Evolutionary conservation across 1,139 yeast genomes (phyloP), one percentile per base, ranked within the genome.

Genomic region (Saccharomyces hybrid): DNA sequence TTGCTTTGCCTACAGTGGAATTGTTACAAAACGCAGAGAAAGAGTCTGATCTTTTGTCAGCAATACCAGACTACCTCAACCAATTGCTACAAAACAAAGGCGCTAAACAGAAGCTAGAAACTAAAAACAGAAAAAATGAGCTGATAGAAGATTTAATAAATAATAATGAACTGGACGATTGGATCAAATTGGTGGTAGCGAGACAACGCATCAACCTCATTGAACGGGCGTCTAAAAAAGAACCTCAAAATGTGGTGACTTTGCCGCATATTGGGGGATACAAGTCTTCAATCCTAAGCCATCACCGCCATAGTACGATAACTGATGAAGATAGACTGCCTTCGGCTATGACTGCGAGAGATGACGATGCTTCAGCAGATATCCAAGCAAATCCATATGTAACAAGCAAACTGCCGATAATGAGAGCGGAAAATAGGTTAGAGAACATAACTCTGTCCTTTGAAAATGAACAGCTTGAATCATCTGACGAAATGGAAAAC

Each of bases 1-100:
- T 73, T 61, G 62, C 73, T 38, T 59, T 66, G 42, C 74, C 75
- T 13, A 70, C 72, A 1, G 66, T 65, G 13, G 73, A 67, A 31
- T 56, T 67, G 38, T 53, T 68, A 49, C 61, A 54, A 26, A 59
- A 34, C 9, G 53, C 38, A 4, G 48, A 55, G n/a, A 52, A 48
- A 14, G 53, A 51, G 14, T 55, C 47, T 27, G 55, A 54, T 56
- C 64, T 56, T 27, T 52, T 57, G 46, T 58, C 69, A 2, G 60
- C 63, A 23, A 64, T 69, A 27, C 72, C 71, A 1, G 72, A 70
- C 50, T 70, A 70, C 49, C 62, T 68, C 25, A 70, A 67, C 49
- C 67, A 64, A 27, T 52, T 64, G 51, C 63, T 62, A 31, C 56
- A 57, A 51, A 57, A 54, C 47, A 52, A 53, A 27, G 59, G 32